Evolutionary conservation across 768 basidiomycete species (phyloP), one percentile per base, ranked within the genome.

Genomic region (Mycena galopus): DNA sequence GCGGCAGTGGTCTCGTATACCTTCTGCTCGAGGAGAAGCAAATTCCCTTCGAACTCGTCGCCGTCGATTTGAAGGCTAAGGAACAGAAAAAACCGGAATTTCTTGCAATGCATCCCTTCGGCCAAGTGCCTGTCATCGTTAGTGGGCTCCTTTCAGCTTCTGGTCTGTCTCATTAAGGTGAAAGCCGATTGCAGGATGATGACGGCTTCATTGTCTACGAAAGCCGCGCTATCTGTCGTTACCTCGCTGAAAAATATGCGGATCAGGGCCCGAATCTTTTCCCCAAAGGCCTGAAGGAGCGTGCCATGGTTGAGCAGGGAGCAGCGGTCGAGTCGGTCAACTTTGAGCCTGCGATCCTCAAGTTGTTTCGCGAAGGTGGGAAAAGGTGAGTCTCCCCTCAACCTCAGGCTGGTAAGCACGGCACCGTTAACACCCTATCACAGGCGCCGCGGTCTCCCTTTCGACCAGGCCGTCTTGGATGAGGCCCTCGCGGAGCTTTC

Each of bases 201-300:
- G 86, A 86, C 39, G 87, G 86, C 16, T 83, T 88, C 75, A 77
- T 82, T 61, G 67, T 90, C 33, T 88, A 82, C 77, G 88, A 88
- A 71, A 82, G 82, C 30, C 85, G 87, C 44, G 86, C 87, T 0
- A 87, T 89, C 58, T 73, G 71, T 21, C 84, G 85, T 25, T 90
- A 88, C 77, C 65, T 88, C 73, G 82, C 81, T 61, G 76, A 75
- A 63, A 88, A 87, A 76, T 83, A 87, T 68, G 77, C 80, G 2
- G 62, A 75, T 53, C 82, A 86, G 76, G 86, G 86, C 60, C 79
- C 82, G 27, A 35, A 71, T 16, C 82, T 88, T 53, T 75, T 87
- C 53, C 88, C 88, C 29, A 77, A 23, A 25, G 72, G 56, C 27
- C 30, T 67, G 33, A 44, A 65, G 51, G 57, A 59, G 35, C 56